Evolutionary conservation across 2,329 filamentous ascomycete species (phyloP), one percentile per base, ranked within the genome.

Genomic region (Ophiostoma perfectum): DNA sequence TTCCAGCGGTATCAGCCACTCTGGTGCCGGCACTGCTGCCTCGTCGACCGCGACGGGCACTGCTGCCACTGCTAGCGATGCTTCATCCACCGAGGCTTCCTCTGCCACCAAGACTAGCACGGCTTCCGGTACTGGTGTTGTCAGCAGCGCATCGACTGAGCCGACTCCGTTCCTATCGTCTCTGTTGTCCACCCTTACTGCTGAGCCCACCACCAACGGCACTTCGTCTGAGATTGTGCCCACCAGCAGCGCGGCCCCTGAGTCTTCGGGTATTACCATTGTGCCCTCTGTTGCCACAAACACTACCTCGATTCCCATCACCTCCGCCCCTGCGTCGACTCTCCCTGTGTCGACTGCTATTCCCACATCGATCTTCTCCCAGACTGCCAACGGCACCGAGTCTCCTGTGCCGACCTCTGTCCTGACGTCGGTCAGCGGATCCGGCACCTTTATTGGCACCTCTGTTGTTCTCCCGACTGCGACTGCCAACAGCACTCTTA

Each of bases 1-100:
- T 58, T 65, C 69, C 0, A 66, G 67, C 52, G 69, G 69, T 8
- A 70, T 70, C 27, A 70, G 60, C 67, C 67, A 70, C 58, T n/a
- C 58, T 41, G 70, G 58, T 9, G 58, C 38, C 4, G 69, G 68
- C 41, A 69, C 66, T n/a, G 69, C 64, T 41, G 7, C 58, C 1
- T 4, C 68, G 2, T 6, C 64, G 14, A 67, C 27, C 27, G 27
- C 27, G 27, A 27, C 27, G 27, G 69, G 68, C 41, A 69, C 66
- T n/a, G 69, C 64, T 41, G 7, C 58, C 1, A 67, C 60, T 39
- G 38, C 64, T 68, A 63, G 68, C 18, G 49, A 18, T 55, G 58
- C 67, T 52, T 60, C 58, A 9, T 63, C 70, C 18, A 41, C 64
- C 5, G 36, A 41, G 14, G 44, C 39, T 64, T 16, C 41, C 41